These are phyloP conservation scores for Silene conica DNA, from an alignment of 148 eudicot species.

Conservation along the genomic window DNA sequence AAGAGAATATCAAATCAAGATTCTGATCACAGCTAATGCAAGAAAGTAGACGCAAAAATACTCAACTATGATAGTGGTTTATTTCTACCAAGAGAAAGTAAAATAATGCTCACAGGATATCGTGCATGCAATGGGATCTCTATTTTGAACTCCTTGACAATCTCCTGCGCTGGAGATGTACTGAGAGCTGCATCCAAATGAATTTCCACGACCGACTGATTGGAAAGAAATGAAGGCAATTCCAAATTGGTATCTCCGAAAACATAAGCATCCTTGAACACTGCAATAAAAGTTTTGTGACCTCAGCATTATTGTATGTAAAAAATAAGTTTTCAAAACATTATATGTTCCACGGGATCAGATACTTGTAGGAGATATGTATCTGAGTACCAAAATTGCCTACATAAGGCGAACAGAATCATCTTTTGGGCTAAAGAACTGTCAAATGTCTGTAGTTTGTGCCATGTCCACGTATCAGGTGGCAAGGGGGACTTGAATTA, in stretches of 20 bases:
- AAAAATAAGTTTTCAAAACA: not conserved
- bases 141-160: slow-evolving; percentile 35
- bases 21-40: not conserved
- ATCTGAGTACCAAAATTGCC: not conserved
- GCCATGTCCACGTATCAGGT: not conserved
- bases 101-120: slow-evolving; percentile 53
- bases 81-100: not conserved
- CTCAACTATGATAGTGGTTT: not conserved
- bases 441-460: not conserved
- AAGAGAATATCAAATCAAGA: not conserved
- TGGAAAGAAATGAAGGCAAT: slow-evolving; percentile 72
- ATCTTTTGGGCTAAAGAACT: not conserved
- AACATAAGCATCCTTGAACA: slow-evolving; percentile 61
- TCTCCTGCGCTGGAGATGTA: slow-evolving; percentile 23
- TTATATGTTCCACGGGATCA: not conserved
- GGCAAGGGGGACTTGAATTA: not conserved
- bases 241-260: slow-evolving; percentile 90
- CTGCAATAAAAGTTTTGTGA: slow-evolving; percentile 31
- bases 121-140: slow-evolving; percentile 78
- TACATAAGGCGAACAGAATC: not conserved
- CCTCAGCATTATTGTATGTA: slow-evolving; percentile 4
- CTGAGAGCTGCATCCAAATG: slow-evolving; percentile 44
- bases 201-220: slow-evolving; percentile 72
- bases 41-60: not conserved
- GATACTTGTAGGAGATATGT: not conserved